phyloP scores from a whole-genome alignment of 176 grass and related monocot genomes.

The Ananas comosus region DNA sequence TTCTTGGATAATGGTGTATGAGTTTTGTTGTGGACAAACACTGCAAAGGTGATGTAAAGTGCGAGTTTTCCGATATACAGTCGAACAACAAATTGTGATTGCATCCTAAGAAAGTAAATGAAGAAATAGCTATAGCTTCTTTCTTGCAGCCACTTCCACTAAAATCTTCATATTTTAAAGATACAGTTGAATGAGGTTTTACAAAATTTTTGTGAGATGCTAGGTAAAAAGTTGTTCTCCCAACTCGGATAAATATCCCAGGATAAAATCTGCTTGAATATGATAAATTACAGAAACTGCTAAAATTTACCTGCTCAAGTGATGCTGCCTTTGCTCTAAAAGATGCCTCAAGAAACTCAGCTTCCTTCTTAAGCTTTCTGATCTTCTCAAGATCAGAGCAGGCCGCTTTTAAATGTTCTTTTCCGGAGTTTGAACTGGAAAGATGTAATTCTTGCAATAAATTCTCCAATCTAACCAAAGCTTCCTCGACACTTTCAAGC shows the following conservation, averaged over 20 bases:
- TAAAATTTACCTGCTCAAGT: slow-evolving; percentile 2
- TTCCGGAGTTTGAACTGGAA: slow-evolving; percentile 74
- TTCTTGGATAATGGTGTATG: too few species aligned
- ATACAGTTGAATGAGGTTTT: too few species aligned
- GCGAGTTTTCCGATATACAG: too few species aligned
- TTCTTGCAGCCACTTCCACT: too few species aligned
- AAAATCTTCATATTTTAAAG: too few species aligned
- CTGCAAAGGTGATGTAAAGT: too few species aligned
- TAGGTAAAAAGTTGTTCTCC: background rate
- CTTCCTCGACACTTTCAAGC: slow-evolving; percentile 93
- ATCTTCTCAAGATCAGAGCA: slow-evolving; percentile 98
- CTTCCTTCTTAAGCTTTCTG: slow-evolving; percentile 96
- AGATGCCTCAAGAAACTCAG: slow-evolving; percentile 94
- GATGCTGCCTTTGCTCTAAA: slow-evolving; percentile 70
- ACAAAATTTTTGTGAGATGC: too few species aligned
- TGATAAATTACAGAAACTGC: background rate
- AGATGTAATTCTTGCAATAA: slow-evolving; percentile 92
- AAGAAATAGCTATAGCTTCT: too few species aligned
- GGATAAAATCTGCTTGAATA: background rate
- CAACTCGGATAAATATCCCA: background rate
- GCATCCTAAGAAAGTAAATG: too few species aligned
- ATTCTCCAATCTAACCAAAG: slow-evolving; percentile 85
- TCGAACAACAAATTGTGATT: too few species aligned
- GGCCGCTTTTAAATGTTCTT: slow-evolving; percentile 76
- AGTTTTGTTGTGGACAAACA: too few species aligned